These are phyloP conservation scores for Neurospora sublineolata DNA, from an alignment of 495 filamentous ascomycete species.

Conservation along the genomic window DNA sequence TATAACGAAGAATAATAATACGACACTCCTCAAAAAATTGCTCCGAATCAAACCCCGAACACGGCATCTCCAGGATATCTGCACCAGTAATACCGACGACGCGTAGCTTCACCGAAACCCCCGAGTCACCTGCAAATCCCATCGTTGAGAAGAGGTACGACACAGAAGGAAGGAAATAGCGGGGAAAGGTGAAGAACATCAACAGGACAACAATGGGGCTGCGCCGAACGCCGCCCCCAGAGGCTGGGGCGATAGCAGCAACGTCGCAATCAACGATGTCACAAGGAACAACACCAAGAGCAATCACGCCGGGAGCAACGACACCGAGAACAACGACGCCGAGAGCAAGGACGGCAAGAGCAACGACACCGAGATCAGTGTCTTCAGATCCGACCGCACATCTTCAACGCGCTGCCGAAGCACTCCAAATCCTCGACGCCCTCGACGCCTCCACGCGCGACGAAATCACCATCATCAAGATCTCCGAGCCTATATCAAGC, in stretches of 20 bases:
- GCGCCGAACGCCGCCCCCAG: neutral
- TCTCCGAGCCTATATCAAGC: conserved; percentile 61
- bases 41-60: neutral
- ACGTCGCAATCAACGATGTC: neutral
- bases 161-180: neutral
- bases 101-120: neutral
- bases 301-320: neutral
- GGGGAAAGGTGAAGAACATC: neutral
- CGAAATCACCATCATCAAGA: conserved; percentile 59
- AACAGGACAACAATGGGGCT: neutral
- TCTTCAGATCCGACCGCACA: conserved; percentile 8
- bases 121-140: neutral
- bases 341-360: neutral
- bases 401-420: conserved; percentile 10
- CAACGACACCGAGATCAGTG: conserved; percentile 1
- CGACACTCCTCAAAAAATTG: neutral
- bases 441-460: conserved; percentile 30
- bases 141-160: neutral
- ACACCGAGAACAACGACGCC: neutral
- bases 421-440: conserved; percentile 18
- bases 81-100: neutral
- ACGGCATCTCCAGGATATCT: neutral
- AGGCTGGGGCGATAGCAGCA: neutral
- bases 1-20: neutral
- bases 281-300: neutral